Evolutionary conservation across 176 grass and related monocot genomes (phyloP).

Genomic region (Zoysia pacifica): DNA sequence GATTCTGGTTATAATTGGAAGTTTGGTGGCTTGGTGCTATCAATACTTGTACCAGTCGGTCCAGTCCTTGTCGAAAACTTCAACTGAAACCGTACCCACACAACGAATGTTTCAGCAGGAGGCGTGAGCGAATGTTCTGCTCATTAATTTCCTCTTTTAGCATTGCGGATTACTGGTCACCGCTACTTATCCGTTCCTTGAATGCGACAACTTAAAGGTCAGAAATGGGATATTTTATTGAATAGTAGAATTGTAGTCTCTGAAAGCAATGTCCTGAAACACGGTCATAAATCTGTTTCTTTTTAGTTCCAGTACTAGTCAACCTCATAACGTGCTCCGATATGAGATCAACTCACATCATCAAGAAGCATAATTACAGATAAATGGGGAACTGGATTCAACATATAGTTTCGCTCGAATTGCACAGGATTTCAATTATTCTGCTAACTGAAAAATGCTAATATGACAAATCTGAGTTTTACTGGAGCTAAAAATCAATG

Average conservation of each 20-base stretch:
- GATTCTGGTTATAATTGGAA: background rate
- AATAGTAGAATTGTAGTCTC: slow-evolving; percentile 6
- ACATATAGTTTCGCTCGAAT: background rate
- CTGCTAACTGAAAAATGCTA: background rate
- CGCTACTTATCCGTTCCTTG: background rate
- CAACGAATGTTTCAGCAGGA: background rate
- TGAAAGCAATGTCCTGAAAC: slow-evolving; percentile 10
- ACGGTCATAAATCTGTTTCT: slow-evolving; percentile 17
- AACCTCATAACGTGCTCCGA: background rate
- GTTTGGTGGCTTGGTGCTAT: background rate
- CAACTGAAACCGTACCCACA: background rate
- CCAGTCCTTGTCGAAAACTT: background rate
- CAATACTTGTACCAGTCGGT: background rate
- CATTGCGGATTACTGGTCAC: background rate
- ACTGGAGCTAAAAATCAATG: background rate
- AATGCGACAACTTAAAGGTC: background rate
- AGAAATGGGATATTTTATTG: background rate
- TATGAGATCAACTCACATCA: background rate
- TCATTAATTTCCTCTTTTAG: slow-evolving; percentile 5
- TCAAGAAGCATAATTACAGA: background rate
- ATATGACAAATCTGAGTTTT: slow-evolving; percentile 10
- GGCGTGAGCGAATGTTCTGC: slow-evolving; percentile 3
- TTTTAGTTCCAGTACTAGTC: background rate
- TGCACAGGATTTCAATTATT: background rate
- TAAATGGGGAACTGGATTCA: background rate